phyloP scores from a whole-genome alignment of 2,329 filamentous ascomycete species.

The Aureobasidium namibiae region DNA sequence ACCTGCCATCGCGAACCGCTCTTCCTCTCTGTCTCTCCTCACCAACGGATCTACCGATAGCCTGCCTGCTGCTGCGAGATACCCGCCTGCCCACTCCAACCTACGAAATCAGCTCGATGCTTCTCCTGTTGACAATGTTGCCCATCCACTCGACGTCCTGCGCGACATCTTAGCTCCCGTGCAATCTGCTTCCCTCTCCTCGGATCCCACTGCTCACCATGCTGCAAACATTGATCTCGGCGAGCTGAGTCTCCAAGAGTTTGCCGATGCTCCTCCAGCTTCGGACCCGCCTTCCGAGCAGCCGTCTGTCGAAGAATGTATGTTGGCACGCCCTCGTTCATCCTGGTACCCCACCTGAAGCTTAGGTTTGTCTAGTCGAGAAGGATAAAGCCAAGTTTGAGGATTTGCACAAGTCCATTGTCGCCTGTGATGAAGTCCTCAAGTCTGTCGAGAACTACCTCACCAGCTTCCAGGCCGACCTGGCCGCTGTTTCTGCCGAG shows the following conservation, averaged over 20 bases:
- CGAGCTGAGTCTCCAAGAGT: constrained; percentile 65
- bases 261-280: constrained; percentile 38
- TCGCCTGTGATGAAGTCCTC: constrained; percentile 84
- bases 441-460: constrained; percentile 89
- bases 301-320: constrained; percentile 43
- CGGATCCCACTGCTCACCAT: not conserved
- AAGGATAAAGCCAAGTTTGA: constrained; percentile 77
- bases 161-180: constrained; percentile 45
- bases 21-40: constrained; percentile 70
- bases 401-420: constrained; percentile 80
- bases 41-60: constrained; percentile 67
- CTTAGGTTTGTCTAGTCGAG: constrained; percentile 36
- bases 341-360: constrained; percentile 1
- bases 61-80: constrained; percentile 56
- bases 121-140: constrained; percentile 45
- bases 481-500: constrained; percentile 85
- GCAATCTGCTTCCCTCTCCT: not conserved
- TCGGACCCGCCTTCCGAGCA: constrained; percentile 17
- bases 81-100: constrained; percentile 55
- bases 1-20: constrained; percentile 59
- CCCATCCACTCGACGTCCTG: constrained; percentile 66
- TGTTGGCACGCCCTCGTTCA: not conserved
- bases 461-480: constrained; percentile 84
- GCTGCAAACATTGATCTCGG: constrained; percentile 53
- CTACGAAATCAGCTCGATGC: constrained; percentile 51